Conservation (phyloP, 345 rosid species). For the Clarkia xantiana region DNA sequence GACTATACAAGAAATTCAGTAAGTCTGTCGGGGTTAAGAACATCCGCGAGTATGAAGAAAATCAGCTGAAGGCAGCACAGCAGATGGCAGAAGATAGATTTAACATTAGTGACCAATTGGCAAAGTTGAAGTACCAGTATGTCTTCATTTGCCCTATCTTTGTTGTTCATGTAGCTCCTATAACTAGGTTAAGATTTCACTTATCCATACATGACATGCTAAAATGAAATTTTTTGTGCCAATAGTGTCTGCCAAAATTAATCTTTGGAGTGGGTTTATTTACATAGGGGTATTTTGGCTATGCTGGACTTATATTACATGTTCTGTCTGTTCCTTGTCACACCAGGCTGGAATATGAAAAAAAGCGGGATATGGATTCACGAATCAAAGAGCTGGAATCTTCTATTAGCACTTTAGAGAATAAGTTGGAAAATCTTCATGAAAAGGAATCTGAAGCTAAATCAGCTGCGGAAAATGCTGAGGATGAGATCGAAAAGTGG, state of each 20-base stretch:
- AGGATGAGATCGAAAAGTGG: conserved; percentile 50
- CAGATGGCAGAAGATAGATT: conserved; percentile 84
- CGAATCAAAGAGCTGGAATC: conserved; percentile 72
- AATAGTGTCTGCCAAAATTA: too few species aligned
- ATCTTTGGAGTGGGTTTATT: too few species aligned
- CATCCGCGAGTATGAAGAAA: conserved; percentile 94
- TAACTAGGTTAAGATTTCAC: background rate
- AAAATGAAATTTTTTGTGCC: too few species aligned
- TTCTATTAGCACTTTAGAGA: conserved; percentile 44
- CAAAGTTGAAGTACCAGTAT: conserved; percentile 94
- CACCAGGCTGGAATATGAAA: conserved; percentile 80
- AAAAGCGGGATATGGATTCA: conserved; percentile 77
- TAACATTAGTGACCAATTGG: conserved; percentile 74
- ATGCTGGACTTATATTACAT: too few species aligned
- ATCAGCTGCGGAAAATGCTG: conserved; percentile 39
- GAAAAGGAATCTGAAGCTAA: conserved; percentile 54
- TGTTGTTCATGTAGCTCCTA: background rate
- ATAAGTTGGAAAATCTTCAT: conserved; percentile 45
- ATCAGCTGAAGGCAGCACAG: conserved; percentile 83
- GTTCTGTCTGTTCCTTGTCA: too few species aligned
- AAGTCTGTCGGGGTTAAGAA: conserved; percentile 69
- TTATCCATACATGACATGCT: conserved; percentile 1
- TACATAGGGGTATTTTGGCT: too few species aligned
- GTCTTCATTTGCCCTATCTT: conserved; percentile 15
- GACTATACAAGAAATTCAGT: conserved; percentile 66